Conservation (phyloP, 306 rosid genomes). For the Cicer judaicum region DNA sequence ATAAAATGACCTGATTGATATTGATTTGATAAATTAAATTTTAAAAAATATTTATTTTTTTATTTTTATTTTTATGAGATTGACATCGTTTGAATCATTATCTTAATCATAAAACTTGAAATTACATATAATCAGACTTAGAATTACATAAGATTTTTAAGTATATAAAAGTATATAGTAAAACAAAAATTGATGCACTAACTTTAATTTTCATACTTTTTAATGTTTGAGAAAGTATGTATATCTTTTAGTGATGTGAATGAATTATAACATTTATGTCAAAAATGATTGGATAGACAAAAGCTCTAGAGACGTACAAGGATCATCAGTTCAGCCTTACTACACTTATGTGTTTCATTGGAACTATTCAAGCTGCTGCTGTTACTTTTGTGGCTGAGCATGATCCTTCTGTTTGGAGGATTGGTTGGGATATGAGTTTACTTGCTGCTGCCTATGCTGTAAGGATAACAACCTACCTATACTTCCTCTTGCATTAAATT, state of each 20-base stretch:
- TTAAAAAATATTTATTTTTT: too few relatives aligned
- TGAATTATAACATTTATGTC: not conserved
- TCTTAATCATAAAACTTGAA: too few relatives aligned
- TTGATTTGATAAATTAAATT: too few relatives aligned
- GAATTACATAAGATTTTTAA: too few relatives aligned
- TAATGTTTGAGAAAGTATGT: not conserved
- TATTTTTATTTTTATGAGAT: too few relatives aligned
- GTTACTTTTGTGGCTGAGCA: conserved; percentile 84
- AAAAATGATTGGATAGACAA: conserved; percentile 52
- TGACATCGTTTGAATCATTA: too few relatives aligned
- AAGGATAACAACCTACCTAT: conserved; percentile 30
- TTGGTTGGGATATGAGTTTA: conserved; percentile 91
- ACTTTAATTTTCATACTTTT: not conserved
- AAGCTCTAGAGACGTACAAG: conserved; percentile 79
- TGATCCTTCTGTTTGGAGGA: conserved; percentile 74
- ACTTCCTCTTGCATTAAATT: conserved; percentile 24
- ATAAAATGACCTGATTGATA: too few relatives aligned
- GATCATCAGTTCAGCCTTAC: conserved; percentile 84
- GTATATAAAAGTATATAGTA: not conserved
- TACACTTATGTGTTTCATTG: conserved; percentile 72
- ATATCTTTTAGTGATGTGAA: conserved; percentile 3
- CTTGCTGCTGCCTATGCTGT: conserved; percentile 98
- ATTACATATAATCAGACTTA: too few relatives aligned
- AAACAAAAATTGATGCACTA: not conserved
- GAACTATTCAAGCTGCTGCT: conserved; percentile 84